Conservation (phyloP, 1,139 yeast genomes). For the Geotrichum siamense region DNA sequence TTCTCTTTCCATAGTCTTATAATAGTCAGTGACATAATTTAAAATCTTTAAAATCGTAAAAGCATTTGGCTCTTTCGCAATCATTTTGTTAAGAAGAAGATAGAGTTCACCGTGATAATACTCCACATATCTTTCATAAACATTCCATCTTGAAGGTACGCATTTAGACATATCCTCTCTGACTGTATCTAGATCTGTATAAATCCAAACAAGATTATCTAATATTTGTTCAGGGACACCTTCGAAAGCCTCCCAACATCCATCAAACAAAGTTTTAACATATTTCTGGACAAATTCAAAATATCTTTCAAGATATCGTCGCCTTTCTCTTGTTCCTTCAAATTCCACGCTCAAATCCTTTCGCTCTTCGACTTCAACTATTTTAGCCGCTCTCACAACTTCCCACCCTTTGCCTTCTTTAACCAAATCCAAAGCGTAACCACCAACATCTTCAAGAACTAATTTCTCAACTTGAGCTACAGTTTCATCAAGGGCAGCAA, state of each 20-base stretch:
- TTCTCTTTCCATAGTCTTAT: constrained; percentile 44
- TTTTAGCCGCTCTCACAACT: constrained; percentile 63
- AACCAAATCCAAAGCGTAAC: constrained; percentile 59
- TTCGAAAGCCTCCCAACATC: constrained; percentile 52
- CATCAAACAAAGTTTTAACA: constrained; percentile 57
- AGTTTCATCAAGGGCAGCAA: constrained; percentile 45
- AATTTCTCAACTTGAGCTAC: constrained; percentile 58
- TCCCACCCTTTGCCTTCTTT: constrained; percentile 61
- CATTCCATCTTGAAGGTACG: constrained; percentile 71
- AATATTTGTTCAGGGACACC: constrained; percentile 52
- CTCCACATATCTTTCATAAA: constrained; percentile 54
- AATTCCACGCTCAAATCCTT: constrained; percentile 47
- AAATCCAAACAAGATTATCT: constrained; percentile 75
- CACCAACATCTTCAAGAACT: constrained; percentile 54
- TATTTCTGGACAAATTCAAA: constrained; percentile 53
- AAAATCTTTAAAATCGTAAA: constrained; percentile 43
- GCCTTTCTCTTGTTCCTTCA: constrained; percentile 32
- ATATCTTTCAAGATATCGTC: constrained; percentile 64
- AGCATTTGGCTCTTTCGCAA: constrained; percentile 59
- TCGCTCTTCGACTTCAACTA: constrained; percentile 71
- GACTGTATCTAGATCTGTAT: constrained; percentile 66
- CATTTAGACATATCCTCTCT: constrained; percentile 49
- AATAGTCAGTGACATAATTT: constrained; percentile 68
- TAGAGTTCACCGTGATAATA: constrained; percentile 67
- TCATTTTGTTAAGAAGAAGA: constrained; percentile 51